Base-by-base conservation (phyloP, 768 basidiomycete species). In the Megacollybia marginata region DNA sequence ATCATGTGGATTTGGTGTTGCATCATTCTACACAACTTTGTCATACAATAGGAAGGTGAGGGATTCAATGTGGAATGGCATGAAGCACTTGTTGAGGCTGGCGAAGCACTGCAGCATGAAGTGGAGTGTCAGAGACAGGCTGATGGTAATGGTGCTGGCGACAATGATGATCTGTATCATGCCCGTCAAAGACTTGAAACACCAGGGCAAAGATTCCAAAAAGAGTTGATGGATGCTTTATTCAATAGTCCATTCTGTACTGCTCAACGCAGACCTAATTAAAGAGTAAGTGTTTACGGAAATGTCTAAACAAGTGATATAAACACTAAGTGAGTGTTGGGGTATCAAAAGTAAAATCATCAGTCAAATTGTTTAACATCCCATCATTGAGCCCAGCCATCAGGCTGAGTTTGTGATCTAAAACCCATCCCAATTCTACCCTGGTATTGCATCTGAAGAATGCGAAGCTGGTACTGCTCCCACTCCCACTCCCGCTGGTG, bases 1-100 rank as follows among this genome's bases (percentile, higher is more conserved):
- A 60, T 57, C 4, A 56, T 59, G 18, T 70, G 69, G 69, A 46
- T 67, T 19, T 45, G 42, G 0, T 54, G 61, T 11, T 69, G 65
- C 48, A 58, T 70, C 18, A 59, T 52, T 8, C 28, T 65, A 6
- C 67, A 70, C 49, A 35, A 48, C 7, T 62, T 67, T 57, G 65
- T 59, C 8, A 54, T 64, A 53, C 44, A 53, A 38, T 56, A 55
- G 51, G 65, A 69, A 48, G 57, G 35, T 4, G 52, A 61, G 15
- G 61, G 66, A 28, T 45, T 51, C 18, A 42, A 53, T 10, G 35
- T n/a, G n/a, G 49, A 10, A 36, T 36, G 35, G 35, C 35, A 16
- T 10, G 35, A 36, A 10, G 35, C 10, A 16, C 35, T 36, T 36
- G 10, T 10, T 36, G 16, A 36, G 10, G 35, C 10, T 36, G 35